Conservation (phyloP, 345 rosid genomes). For the Orychophragmus violaceus region DNA sequence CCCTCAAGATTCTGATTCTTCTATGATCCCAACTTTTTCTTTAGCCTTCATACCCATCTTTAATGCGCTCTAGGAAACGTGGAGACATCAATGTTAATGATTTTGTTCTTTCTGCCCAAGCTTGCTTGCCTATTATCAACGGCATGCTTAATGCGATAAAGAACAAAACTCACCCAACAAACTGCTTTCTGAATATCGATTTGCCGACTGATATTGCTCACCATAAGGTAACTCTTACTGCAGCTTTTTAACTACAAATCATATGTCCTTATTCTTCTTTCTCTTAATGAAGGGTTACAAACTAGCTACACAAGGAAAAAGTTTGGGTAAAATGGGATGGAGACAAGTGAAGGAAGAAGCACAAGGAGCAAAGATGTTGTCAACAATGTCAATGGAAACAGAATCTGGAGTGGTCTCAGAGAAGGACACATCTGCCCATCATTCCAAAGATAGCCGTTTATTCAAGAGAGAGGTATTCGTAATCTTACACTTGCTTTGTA, state of each 20-base stretch:
- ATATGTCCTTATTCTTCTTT: no score
- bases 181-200: slow-evolving; percentile 75
- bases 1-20: no score
- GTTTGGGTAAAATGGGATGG: slow-evolving; percentile 76
- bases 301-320: slow-evolving; percentile 76
- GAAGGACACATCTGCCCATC: slow-evolving; percentile 27
- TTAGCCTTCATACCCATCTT: no score
- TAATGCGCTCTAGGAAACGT: no score
- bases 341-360: slow-evolving; percentile 40
- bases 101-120: slow-evolving; percentile 67
- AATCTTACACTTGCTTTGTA: neutral
- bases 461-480: slow-evolving; percentile 64
- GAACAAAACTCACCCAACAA: slow-evolving; percentile 49
- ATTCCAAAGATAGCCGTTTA: slow-evolving; percentile 39
- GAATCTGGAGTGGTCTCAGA: slow-evolving; percentile 38
- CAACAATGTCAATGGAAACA: slow-evolving; percentile 80
- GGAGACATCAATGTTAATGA: slow-evolving; percentile 56
- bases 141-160: slow-evolving; percentile 50
- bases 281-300: slow-evolving; percentile 99
- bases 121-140: slow-evolving; percentile 69
- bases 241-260: no score
- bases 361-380: slow-evolving; percentile 62
- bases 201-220: slow-evolving; percentile 65
- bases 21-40: no score
- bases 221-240: slow-evolving; percentile 59